Conservation (phyloP, 352 stramenopile species). For the Albugo laibachii region DNA sequence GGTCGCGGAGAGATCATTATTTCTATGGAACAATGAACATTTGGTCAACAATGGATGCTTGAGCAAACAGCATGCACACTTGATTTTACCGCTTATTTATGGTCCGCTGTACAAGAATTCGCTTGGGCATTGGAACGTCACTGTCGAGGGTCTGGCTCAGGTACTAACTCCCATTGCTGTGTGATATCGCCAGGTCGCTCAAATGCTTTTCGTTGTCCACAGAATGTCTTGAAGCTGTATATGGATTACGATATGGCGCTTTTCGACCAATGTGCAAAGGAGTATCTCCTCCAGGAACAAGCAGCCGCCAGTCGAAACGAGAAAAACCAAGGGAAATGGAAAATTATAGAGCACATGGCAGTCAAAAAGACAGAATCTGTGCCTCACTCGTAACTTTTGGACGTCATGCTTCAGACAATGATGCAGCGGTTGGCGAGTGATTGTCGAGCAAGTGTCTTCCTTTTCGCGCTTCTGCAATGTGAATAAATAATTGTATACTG, state of each 20-base stretch:
- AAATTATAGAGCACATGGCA: slow-evolving; percentile 84
- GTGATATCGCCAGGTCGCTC: slow-evolving; percentile 1
- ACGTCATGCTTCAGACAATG: no score
- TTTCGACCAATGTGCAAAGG: slow-evolving; percentile 82
- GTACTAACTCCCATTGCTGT: slow-evolving; percentile 7
- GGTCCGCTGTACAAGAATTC: slow-evolving; percentile 71
- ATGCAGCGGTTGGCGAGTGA: no score
- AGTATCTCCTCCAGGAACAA: slow-evolving; percentile 64
- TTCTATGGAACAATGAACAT: slow-evolving; percentile 98
- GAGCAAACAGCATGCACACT: slow-evolving; percentile 81
- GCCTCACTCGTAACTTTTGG: no score
- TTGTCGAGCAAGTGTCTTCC: no score
- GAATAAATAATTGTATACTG: no score
- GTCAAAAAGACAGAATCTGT: slow-evolving; percentile 21
- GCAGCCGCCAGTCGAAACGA: slow-evolving; percentile 40
- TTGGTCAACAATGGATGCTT: slow-evolving; percentile 91
- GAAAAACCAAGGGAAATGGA: slow-evolving; percentile 81
- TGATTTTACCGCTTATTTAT: slow-evolving; percentile 92
- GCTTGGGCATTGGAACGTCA: slow-evolving; percentile 93
- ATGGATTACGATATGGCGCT: slow-evolving; percentile 89
- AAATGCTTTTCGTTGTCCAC: neutral
- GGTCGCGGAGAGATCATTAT: slow-evolving; percentile 91
- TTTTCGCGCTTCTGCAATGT: no score
- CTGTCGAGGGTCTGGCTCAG: slow-evolving; percentile 87
- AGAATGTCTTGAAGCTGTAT: slow-evolving; percentile 83